Evolutionary conservation across 2,329 filamentous ascomycete genomes (phyloP).

Genomic region (Neofusicoccum parvum): DNA sequence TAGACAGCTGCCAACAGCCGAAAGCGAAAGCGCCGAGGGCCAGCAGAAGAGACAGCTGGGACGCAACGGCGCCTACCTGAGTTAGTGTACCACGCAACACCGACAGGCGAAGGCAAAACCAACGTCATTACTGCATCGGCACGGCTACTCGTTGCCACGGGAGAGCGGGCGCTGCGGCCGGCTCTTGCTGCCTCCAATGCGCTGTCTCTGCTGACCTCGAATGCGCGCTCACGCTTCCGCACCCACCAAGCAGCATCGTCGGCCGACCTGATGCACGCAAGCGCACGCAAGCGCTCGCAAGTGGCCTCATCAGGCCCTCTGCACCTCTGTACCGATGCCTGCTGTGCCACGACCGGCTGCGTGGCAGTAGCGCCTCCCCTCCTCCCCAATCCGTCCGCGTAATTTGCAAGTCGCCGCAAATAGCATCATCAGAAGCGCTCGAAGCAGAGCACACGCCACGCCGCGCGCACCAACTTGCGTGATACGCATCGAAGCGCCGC

Average conservation of each 20-base stretch:
- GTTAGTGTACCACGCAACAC: not conserved
- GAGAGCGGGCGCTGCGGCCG: too few relatives aligned
- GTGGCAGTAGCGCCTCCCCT: not conserved
- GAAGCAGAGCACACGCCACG: not conserved
- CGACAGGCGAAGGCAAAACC: not conserved
- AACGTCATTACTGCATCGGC: not conserved
- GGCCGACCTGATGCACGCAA: not conserved
- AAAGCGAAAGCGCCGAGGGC: not conserved
- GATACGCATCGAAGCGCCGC: not conserved
- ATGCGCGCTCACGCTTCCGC: not conserved
- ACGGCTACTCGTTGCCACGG: too few relatives aligned
- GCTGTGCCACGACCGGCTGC: not conserved
- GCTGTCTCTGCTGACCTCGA: not conserved
- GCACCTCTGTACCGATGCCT: not conserved
- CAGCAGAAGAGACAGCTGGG: not conserved
- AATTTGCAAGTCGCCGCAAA: not conserved
- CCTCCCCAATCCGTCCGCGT: not conserved
- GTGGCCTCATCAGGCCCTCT: not conserved
- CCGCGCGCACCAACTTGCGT: not conserved
- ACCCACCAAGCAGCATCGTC: not conserved
- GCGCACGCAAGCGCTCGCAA: not conserved
- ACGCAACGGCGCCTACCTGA: not conserved
- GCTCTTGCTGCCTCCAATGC: too few relatives aligned
- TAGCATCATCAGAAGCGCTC: not conserved
- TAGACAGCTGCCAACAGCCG: not conserved